Evolutionary conservation across 2,329 filamentous ascomycete species (phyloP).

Genomic region (Botryotinia narcissicola): DNA sequence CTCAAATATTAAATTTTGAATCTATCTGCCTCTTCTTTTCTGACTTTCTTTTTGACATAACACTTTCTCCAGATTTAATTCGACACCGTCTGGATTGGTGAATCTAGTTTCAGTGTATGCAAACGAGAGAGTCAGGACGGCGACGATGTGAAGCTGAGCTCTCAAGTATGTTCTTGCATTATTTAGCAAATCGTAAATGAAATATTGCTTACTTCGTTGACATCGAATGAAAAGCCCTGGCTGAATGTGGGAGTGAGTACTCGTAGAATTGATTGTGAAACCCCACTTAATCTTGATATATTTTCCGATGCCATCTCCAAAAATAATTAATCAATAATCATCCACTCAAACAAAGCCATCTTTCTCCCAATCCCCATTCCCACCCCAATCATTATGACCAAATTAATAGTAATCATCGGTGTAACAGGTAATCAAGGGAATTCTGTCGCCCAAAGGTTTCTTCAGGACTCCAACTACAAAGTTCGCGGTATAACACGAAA

Average conservation of each 20-base stretch:
- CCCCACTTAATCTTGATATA: not conserved
- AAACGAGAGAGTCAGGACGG: not conserved
- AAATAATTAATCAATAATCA: not conserved
- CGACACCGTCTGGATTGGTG: not conserved
- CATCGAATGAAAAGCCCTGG: not conserved
- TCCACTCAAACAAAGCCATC: not conserved
- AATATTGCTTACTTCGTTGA: not conserved
- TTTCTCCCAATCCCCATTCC: not conserved
- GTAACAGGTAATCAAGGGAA: slow-evolving; percentile 41
- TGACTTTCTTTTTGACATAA: not conserved
- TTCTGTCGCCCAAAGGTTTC: slow-evolving; percentile 47
- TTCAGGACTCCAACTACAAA: slow-evolving; percentile 44
- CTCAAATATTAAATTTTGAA: not conserved
- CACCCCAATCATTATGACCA: not conserved
- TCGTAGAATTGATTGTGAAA: not conserved
- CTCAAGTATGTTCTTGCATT: not conserved
- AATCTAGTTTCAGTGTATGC: not conserved
- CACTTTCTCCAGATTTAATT: not conserved
- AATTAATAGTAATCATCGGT: slow-evolving; percentile 15
- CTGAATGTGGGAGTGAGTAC: not conserved
- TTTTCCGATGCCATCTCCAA: not conserved
- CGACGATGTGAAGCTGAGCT: not conserved
- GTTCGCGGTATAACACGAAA: slow-evolving; percentile 50
- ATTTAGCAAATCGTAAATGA: not conserved
- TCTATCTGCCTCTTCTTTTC: not conserved